These are phyloP conservation scores for Thozetella sp. DNA, from an alignment of 495 filamentous ascomycete species.

Conservation along the genomic window DNA sequence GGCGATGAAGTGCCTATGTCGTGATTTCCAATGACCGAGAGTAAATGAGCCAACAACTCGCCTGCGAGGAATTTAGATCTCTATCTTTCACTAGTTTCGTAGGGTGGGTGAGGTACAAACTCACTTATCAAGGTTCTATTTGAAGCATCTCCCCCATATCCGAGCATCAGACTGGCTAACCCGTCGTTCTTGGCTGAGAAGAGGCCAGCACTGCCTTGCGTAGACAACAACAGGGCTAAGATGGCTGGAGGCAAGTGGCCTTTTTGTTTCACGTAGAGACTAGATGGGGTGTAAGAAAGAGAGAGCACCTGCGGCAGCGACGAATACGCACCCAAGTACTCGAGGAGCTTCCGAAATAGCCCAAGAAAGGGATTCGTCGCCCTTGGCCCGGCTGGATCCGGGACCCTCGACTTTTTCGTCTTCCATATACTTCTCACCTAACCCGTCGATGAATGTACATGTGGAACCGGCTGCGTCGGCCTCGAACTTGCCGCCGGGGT, in stretches of 20 bases:
- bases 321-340: too few species aligned
- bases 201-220: background rate
- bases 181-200: background rate
- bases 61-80: slow-evolving; percentile 4
- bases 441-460: slow-evolving; percentile 31
- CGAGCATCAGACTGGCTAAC: background rate
- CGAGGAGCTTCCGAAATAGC: slow-evolving; percentile 15
- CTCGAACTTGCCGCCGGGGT: slow-evolving; percentile 32
- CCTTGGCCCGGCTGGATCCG: slow-evolving; percentile 7
- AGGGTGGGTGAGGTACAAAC: too few species aligned
- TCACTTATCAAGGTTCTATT: background rate
- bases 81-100: too few species aligned
- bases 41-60: slow-evolving; percentile 12
- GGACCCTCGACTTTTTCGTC: slow-evolving; percentile 13
- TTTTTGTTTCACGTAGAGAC: too few species aligned
- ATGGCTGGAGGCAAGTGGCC: too few species aligned
- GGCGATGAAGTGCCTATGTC: slow-evolving; percentile 8
- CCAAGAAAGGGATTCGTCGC: slow-evolving; percentile 19
- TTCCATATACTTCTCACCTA: slow-evolving; percentile 17
- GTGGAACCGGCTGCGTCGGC: slow-evolving; percentile 27
- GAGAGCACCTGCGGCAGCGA: too few species aligned
- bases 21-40: slow-evolving; percentile 15
- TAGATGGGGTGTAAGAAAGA: too few species aligned
- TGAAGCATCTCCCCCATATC: background rate
- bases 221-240: background rate